Conservation (phyloP, 306 rosid species). For the Psophocarpus tetragonolobus region DNA sequence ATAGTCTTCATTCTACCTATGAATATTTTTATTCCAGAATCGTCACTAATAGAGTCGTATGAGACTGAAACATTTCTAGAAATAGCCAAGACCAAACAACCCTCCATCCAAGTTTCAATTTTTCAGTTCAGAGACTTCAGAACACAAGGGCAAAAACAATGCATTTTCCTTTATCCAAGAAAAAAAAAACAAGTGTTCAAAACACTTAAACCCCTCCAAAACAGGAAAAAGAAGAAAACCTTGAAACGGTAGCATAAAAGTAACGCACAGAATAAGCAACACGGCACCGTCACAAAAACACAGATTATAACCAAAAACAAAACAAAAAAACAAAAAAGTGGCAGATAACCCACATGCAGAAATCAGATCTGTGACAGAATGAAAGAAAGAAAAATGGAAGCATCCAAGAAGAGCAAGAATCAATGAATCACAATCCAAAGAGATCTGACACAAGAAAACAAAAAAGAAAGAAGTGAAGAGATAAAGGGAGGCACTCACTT, state of each 20-base stretch:
- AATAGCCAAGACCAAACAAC: background rate
- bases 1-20: background rate
- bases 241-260: background rate
- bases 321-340: background rate
- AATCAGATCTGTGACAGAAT: slow-evolving; percentile 37
- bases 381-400: background rate
- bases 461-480: background rate
- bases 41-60: background rate
- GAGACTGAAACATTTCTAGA: background rate
- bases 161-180: background rate
- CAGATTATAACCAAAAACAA: background rate
- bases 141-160: background rate
- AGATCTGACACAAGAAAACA: background rate
- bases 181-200: background rate
- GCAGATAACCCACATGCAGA: background rate
- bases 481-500: background rate
- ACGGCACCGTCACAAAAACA: background rate
- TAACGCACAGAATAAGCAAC: background rate
- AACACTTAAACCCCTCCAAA: slow-evolving; percentile 10
- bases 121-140: background rate
- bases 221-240: background rate
- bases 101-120: background rate
- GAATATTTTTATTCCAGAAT: background rate
- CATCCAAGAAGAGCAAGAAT: background rate
- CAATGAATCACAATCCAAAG: background rate